Conservation (phyloP, 2,329 filamentous ascomycete genomes). For the Zelopaecilomyces penicillatus region DNA sequence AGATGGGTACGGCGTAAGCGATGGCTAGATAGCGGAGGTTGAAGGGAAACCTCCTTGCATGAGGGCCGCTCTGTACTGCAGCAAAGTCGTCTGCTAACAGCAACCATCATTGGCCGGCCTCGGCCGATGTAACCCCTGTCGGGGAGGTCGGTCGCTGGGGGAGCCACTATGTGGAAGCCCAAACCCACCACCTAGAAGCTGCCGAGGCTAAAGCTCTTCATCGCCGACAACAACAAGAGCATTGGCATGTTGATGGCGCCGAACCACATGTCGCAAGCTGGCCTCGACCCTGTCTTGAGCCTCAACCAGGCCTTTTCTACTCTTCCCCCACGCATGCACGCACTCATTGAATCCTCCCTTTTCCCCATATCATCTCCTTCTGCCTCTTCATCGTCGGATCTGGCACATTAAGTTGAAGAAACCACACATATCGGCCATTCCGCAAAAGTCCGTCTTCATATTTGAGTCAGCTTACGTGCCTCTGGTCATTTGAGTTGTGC, state of each 20-base stretch:
- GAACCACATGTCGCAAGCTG: conserved; percentile 14
- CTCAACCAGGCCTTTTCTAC: neutral
- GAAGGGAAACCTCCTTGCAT: neutral
- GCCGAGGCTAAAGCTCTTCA: conserved; percentile 15
- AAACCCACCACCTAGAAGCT: neutral
- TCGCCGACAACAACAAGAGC: conserved; percentile 8
- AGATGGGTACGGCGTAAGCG: conserved; percentile 3
- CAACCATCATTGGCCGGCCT: conserved; percentile 11
- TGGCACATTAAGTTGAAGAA: too few relatives aligned
- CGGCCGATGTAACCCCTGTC: conserved; percentile 7
- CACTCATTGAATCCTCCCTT: conserved; percentile 3
- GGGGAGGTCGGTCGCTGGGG: neutral
- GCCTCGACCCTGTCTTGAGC: conserved; percentile 1
- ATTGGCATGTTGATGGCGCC: conserved; percentile 8
- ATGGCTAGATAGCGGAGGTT: conserved; percentile 9
- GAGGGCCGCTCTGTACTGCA: too few relatives aligned
- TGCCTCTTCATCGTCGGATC: neutral
- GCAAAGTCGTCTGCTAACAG: conserved; percentile 1
- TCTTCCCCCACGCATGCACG: neutral
- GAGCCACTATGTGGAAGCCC: neutral
- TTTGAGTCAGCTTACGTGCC: too few relatives aligned
- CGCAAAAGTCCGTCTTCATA: too few relatives aligned
- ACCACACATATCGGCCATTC: too few relatives aligned
- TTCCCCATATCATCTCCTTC: conserved; percentile 2
- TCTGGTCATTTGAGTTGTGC: too few relatives aligned